phyloP scores from a whole-genome alignment of 441 rosid species.

The Populus trichocarpa region DNA sequence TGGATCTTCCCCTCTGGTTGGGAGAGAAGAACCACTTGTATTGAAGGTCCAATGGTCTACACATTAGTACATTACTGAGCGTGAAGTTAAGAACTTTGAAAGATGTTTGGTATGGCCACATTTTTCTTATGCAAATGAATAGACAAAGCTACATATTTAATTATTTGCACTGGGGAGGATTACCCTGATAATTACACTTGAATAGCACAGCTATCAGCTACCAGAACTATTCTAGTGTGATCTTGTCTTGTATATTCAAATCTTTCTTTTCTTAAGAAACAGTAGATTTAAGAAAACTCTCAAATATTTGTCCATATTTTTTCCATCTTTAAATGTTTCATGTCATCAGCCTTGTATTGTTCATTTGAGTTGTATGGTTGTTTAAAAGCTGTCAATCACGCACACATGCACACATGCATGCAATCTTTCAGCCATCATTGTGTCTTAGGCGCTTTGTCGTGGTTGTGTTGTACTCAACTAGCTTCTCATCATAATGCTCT shows the following conservation, averaged over 20 bases:
- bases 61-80: not conserved
- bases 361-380: not conserved
- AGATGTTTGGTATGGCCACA: not conserved
- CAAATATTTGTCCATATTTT: not conserved
- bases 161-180: not conserved
- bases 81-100: not conserved
- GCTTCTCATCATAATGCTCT: not conserved
- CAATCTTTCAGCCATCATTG: not conserved
- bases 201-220: not conserved
- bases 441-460: not conserved
- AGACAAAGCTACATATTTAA: not conserved
- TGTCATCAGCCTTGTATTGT: slow-evolving; percentile 1
- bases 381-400: not conserved
- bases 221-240: not conserved
- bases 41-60: not conserved
- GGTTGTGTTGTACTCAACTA: slow-evolving; percentile 6
- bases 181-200: not conserved
- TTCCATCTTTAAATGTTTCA: not conserved
- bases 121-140: not conserved
- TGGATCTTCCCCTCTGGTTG: not conserved
- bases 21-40: not conserved
- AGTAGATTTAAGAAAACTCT: not conserved
- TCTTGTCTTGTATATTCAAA: not conserved
- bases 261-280: not conserved
- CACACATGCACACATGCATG: no score